phyloP scores from a whole-genome alignment of 2,329 filamentous ascomycete genomes.

The Ascochyta lentis region DNA sequence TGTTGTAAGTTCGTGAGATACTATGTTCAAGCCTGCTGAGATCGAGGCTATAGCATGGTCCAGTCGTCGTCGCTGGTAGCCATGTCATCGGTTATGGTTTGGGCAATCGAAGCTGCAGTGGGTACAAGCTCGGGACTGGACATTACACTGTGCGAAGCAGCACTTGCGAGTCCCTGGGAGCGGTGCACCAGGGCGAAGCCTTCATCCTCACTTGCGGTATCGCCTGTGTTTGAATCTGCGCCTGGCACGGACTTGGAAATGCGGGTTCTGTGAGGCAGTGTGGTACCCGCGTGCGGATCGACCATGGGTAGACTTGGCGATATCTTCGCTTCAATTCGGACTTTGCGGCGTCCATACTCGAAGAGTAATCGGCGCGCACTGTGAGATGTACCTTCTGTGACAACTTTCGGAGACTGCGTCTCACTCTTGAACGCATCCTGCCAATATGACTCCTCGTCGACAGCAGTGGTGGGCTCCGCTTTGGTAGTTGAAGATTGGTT shows the following conservation, averaged over 20 bases:
- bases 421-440: background rate
- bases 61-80: constrained; percentile 6
- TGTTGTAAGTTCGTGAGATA: background rate
- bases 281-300: background rate
- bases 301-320: background rate
- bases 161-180: background rate
- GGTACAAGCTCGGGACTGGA: constrained; percentile 17
- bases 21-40: background rate
- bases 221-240: background rate
- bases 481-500: background rate
- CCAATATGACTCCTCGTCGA: constrained; percentile 6
- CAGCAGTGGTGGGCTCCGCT: background rate
- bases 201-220: constrained; percentile 11
- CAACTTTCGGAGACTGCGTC: background rate
- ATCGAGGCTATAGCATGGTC: background rate
- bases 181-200: constrained; percentile 2
- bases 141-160: background rate
- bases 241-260: background rate
- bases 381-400: background rate
- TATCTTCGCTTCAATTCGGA: background rate
- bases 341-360: background rate
- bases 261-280: background rate
- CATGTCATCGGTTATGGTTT: background rate
- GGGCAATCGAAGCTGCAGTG: background rate
- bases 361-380: constrained; percentile 2